These are phyloP conservation scores for Prunus padus DNA, from an alignment of 306 rosid species.

Conservation along the genomic window DNA sequence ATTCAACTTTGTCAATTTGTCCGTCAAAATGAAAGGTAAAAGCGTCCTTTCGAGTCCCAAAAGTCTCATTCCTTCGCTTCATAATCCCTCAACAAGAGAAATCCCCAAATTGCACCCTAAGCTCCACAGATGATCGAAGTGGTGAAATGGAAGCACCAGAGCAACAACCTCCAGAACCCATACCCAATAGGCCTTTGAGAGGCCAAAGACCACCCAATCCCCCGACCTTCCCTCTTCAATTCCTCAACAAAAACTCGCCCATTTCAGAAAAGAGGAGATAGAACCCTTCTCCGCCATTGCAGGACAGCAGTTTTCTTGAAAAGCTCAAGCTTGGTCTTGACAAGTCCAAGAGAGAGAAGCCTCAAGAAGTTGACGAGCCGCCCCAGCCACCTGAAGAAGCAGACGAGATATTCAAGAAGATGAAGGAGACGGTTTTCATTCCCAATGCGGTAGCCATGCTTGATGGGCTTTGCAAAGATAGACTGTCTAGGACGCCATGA, in stretches of 20 bases:
- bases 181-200: constrained; percentile 43
- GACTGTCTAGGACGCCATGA: constrained; percentile 93
- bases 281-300: constrained; percentile 23
- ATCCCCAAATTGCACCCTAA: no score
- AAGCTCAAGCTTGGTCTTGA: constrained; percentile 56
- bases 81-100: no score
- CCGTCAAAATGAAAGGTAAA: no score
- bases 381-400: constrained; percentile 57
- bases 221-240: constrained; percentile 28
- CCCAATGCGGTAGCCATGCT: constrained; percentile 97
- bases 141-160: constrained; percentile 13
- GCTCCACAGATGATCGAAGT: constrained; percentile 31
- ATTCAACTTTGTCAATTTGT: no score
- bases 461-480: constrained; percentile 94
- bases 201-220: constrained; percentile 19
- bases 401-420: constrained; percentile 77
- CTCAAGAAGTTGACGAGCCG: constrained; percentile 25
- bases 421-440: constrained; percentile 91
- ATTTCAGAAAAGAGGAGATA: constrained; percentile 20
- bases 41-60: no score
- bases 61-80: no score
- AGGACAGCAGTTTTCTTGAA: constrained; percentile 62
- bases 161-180: constrained; percentile 30
- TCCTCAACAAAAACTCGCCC: constrained; percentile 24
- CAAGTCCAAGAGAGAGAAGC: constrained; percentile 29